These are phyloP conservation scores for Coemansia sp. DNA, from an alignment of 192 early-diverging fungal species.

Conservation along the genomic window DNA sequence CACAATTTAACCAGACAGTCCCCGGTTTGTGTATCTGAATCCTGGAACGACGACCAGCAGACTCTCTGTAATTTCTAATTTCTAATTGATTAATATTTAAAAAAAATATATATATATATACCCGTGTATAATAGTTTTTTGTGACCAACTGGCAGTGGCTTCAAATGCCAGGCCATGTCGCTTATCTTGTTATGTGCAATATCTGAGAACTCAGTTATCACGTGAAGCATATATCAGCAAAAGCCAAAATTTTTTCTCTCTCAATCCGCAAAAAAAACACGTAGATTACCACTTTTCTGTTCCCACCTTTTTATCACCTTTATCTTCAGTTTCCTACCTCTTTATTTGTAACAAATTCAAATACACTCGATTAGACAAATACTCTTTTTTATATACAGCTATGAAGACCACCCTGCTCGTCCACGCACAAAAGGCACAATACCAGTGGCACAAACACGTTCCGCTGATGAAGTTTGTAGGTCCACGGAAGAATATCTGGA, in stretches of 20 bases:
- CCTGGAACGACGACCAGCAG: background rate
- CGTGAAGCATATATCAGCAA: too few species aligned
- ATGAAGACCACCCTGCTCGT: conserved; percentile 29
- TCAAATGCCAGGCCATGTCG: too few species aligned
- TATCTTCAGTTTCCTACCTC: too few species aligned
- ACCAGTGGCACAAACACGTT: conserved; percentile 52
- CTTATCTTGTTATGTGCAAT: background rate
- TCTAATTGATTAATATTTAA: background rate
- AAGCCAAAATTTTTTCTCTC: background rate
- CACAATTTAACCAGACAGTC: background rate
- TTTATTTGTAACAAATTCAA: too few species aligned
- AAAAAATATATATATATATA: conserved; percentile 31
- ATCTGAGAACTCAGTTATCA: background rate
- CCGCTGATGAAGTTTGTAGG: conserved; percentile 50
- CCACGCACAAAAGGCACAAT: conserved; percentile 36
- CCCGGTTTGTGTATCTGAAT: background rate
- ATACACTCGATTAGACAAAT: too few species aligned
- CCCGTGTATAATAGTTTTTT: conserved; percentile 21
- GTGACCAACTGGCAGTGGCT: too few species aligned
- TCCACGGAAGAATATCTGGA: conserved; percentile 47
- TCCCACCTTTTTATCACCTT: background rate
- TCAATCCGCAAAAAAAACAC: background rate
- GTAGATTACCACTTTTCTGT: too few species aligned
- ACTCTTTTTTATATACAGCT: background rate
- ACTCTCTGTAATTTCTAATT: background rate